Conservation (phyloP, 345 rosid species). For the Melaleuca quinquenervia region DNA sequence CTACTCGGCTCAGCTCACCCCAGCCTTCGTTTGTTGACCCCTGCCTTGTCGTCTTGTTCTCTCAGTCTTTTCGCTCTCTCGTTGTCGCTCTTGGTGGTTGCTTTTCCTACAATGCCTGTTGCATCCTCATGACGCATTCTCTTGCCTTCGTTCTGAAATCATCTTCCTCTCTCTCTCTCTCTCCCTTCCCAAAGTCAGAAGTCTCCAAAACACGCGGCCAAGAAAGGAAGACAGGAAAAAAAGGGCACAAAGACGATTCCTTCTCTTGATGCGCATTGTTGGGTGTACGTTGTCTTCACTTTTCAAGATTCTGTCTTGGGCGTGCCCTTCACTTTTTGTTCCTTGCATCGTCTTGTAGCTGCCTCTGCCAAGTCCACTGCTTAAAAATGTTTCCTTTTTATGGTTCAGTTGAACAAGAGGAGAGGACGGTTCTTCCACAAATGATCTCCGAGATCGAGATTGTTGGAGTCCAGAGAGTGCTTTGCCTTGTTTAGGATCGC, state of each 20-base stretch:
- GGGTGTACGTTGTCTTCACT: not conserved
- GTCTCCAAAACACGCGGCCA: not conserved
- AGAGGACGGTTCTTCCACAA: not conserved
- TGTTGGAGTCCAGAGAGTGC: not conserved
- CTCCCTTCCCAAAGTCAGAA: not conserved
- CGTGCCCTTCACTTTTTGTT: not conserved
- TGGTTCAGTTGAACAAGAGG: not conserved
- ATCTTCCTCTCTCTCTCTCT: not conserved
- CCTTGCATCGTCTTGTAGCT: not conserved
- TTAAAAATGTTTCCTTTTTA: not conserved
- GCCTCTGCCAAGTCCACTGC: not conserved
- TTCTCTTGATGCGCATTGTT: not conserved
- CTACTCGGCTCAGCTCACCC: not conserved
- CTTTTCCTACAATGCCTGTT: not conserved
- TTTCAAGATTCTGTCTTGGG: not conserved
- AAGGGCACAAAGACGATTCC: not conserved
- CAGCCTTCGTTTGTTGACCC: not conserved
- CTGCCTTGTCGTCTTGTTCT: not conserved
- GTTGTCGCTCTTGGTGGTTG: not conserved
- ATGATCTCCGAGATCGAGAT: not conserved
- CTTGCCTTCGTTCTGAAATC: not conserved
- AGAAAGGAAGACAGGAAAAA: not conserved
- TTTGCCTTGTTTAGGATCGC: not conserved
- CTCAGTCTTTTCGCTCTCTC: not conserved
- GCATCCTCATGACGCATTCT: not conserved